These are phyloP conservation scores for Naganishia sp. DNA, from an alignment of 1,284 basidiomycete genomes.

Conservation along the genomic window DNA sequence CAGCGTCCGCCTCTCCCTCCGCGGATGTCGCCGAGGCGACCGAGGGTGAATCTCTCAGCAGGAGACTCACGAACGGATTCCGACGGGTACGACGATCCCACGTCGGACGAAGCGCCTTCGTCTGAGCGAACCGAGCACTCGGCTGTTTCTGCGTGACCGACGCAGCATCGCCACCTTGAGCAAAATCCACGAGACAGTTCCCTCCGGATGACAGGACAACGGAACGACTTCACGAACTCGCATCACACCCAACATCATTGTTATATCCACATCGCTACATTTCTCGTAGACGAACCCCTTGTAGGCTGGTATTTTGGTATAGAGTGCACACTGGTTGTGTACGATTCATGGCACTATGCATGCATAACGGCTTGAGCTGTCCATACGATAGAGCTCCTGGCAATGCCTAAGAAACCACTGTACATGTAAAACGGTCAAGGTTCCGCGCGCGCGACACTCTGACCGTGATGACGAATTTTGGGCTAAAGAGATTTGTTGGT, in stretches of 20 bases:
- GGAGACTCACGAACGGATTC: constrained; percentile 14
- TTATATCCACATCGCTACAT: neutral
- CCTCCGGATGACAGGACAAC: neutral
- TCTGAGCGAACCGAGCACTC: neutral
- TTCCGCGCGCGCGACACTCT: too few species aligned
- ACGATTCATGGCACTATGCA: constrained; percentile 22
- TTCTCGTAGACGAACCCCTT: constrained; percentile 9
- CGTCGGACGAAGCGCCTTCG: constrained; percentile 23
- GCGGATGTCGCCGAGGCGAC: neutral
- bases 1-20: constrained; percentile 8
- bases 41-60: constrained; percentile 10
- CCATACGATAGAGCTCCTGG: too few species aligned
- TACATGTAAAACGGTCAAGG: too few species aligned
- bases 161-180: too few species aligned
- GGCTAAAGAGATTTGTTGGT: too few species aligned
- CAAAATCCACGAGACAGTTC: too few species aligned
- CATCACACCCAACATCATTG: constrained; percentile 1
- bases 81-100: constrained; percentile 16
- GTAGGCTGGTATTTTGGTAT: constrained; percentile 11
- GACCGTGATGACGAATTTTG: constrained; percentile 6
- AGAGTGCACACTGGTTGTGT: constrained; percentile 20
- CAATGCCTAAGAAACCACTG: too few species aligned
- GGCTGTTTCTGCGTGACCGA: neutral
- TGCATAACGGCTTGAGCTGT: neutral
- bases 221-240: neutral